Evolutionary conservation across 495 filamentous ascomycete genomes (phyloP).

Genomic region (Hypomontagnella submonticulosa): DNA sequence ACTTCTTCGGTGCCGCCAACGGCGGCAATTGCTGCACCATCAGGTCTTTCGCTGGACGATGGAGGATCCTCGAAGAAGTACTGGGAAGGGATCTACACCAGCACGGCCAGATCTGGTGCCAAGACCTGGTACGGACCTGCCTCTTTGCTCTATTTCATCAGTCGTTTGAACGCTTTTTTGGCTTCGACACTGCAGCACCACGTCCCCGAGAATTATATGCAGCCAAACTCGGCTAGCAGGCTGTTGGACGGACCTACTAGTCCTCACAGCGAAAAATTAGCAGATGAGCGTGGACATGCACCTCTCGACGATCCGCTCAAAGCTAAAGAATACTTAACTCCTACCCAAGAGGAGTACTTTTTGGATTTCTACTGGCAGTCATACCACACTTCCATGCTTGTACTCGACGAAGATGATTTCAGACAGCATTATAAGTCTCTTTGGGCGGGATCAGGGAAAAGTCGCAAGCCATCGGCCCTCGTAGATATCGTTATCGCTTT

Average conservation of each 20-base stretch:
- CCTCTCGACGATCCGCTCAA: slow-evolving; percentile 8
- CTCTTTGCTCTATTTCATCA: slow-evolving; percentile 55
- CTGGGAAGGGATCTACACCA: slow-evolving; percentile 46
- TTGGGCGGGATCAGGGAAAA: slow-evolving; percentile 44
- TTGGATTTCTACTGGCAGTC: slow-evolving; percentile 59
- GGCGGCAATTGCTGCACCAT: background rate
- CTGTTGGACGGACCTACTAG: slow-evolving; percentile 19
- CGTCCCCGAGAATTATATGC: slow-evolving; percentile 28
- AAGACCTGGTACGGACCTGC: slow-evolving; percentile 54
- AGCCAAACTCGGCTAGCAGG: slow-evolving; percentile 26
- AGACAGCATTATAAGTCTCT: slow-evolving; percentile 60
- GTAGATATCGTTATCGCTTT: slow-evolving; percentile 64
- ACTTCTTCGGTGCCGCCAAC: slow-evolving; percentile 1
- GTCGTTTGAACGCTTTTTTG: slow-evolving; percentile 50
- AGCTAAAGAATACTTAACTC: slow-evolving; percentile 25
- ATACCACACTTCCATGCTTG: slow-evolving; percentile 47
- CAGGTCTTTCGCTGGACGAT: slow-evolving; percentile 10
- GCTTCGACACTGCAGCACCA: slow-evolving; percentile 47
- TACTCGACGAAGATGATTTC: slow-evolving; percentile 60
- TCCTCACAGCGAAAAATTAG: background rate
- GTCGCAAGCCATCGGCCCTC: slow-evolving; percentile 59
- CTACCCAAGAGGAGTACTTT: slow-evolving; percentile 58
- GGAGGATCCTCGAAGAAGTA: slow-evolving; percentile 24
- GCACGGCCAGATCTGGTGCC: slow-evolving; percentile 44
- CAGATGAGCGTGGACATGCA: background rate